Evolutionary conservation across 192 early-diverging fungal genomes (phyloP), one percentile per base, ranked within the genome.

Genomic region (Entomortierella beljakovae): DNA sequence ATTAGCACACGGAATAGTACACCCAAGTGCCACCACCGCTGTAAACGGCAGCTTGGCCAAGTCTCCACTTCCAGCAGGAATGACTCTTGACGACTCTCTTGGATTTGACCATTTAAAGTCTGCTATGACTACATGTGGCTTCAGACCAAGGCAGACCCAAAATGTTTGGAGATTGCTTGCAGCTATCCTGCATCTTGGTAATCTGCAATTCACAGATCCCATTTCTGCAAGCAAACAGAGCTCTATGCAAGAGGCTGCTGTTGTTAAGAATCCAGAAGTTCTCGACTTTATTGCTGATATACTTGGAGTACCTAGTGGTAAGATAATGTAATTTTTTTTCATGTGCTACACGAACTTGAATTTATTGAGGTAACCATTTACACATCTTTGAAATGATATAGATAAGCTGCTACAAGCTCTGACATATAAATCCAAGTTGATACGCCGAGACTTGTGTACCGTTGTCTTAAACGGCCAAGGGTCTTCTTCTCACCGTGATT

Each of bases 101-200:
- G 77, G 85, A 66, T 88, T 93, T 83, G 85, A 86, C 33, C 86
- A 92, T 74, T 82, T 95, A 34, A 87, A 89, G 53, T 80, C 73
- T 48, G 80, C 90, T 18, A 85, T 95, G 34, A 72, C 82, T 28
- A 77, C 84, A 1, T 89, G 90, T 57, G 91, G 92, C 0, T 82
- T 95, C 40, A 87, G 80, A 49, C 65, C 81, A 57, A 89, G 94
- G 46, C 86, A 89, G 54, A 92, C 95, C 46, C 81, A 84, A 37
- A 90, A 92, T 37, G 86, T 99, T 33, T 97, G 93, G 80, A 92
- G 94, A 59, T 70, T 94, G 1, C 71, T 99, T 34, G 91, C 95
- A 0, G 98, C 94, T 1, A 93, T 98, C 42, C 80, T 99, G 70
- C 95, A 97, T 62, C 80, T 99, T 26, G 96, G 96, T 33, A 96